Evolutionary conservation across 495 filamentous ascomycete species (phyloP).

Genomic region (Lepidopterella palustris): DNA sequence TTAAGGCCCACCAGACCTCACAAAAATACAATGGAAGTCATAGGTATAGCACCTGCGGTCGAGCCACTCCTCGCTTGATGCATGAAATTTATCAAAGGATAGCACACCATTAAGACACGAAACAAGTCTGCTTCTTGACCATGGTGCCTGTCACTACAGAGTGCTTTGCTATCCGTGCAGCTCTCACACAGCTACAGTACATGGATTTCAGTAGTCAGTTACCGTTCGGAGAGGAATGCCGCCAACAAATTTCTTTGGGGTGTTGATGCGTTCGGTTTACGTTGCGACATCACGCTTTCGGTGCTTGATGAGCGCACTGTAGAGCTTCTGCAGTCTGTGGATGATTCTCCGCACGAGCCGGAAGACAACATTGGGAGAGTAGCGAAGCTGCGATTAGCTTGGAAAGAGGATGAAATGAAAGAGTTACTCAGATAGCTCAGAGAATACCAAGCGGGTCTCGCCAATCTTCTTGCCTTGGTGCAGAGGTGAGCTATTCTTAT

Average conservation of each 20-base stretch:
- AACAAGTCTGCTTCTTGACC: no score
- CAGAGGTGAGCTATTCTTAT: background rate
- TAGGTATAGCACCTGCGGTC: no score
- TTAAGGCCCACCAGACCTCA: no score
- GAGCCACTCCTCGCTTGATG: no score
- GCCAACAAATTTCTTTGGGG: background rate
- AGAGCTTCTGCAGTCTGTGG: background rate
- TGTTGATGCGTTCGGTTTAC: background rate
- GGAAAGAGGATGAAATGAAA: constrained; percentile 2
- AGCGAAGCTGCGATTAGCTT: background rate
- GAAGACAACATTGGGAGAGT: background rate
- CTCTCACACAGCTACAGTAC: background rate
- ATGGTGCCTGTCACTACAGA: background rate
- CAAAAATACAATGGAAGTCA: no score
- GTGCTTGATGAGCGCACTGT: background rate
- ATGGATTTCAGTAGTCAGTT: background rate
- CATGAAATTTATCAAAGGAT: no score
- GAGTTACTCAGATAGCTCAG: background rate
- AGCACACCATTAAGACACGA: no score
- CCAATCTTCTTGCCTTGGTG: background rate
- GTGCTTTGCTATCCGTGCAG: background rate
- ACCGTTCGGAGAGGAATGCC: background rate
- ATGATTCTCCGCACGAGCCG: background rate
- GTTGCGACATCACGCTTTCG: background rate
- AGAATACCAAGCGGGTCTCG: background rate